phyloP scores from a whole-genome alignment of 2,329 filamentous ascomycete genomes.

The Rutstroemia sp. region DNA sequence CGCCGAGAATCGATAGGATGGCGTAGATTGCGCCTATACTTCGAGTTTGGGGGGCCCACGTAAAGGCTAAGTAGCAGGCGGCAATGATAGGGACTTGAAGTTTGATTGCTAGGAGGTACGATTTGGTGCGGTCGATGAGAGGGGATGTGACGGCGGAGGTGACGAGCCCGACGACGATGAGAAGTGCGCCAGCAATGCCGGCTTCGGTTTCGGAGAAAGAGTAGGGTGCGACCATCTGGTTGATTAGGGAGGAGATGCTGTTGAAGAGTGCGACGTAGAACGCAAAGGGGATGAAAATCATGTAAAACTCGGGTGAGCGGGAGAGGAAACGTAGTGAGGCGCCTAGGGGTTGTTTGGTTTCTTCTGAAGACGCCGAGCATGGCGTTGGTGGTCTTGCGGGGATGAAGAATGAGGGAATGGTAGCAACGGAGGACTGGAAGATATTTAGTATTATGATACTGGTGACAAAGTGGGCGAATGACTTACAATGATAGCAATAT shows the following conservation, averaged over 20 bases:
- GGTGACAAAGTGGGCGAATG: background rate
- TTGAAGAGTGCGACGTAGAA: slow-evolving; percentile 93
- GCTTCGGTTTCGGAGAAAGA: slow-evolving; percentile 76
- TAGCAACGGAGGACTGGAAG: slow-evolving; percentile 50
- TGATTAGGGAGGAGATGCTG: slow-evolving; percentile 76
- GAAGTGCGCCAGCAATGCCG: slow-evolving; percentile 79
- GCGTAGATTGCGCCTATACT: slow-evolving; percentile 62
- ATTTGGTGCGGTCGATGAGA: slow-evolving; percentile 77
- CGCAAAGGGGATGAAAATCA: slow-evolving; percentile 73
- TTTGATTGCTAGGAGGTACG: slow-evolving; percentile 67
- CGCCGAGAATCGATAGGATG: slow-evolving; percentile 70
- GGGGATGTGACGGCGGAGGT: slow-evolving; percentile 69
- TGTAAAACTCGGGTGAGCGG: slow-evolving; percentile 64
- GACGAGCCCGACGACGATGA: slow-evolving; percentile 84
- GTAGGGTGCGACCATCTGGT: slow-evolving; percentile 84
- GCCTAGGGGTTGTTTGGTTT: slow-evolving; percentile 44
- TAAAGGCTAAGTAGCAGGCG: slow-evolving; percentile 65
- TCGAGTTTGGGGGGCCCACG: slow-evolving; percentile 64
- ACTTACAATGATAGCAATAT: slow-evolving; percentile 73
- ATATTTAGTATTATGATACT: slow-evolving; percentile 7
- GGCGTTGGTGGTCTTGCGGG: slow-evolving; percentile 71
- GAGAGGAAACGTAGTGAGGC: slow-evolving; percentile 47
- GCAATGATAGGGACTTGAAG: slow-evolving; percentile 67
- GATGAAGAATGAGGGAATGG: slow-evolving; percentile 74
- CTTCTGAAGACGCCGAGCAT: slow-evolving; percentile 54